Evolutionary conservation across 441 rosid genomes (phyloP).

Genomic region (Manihot esculenta): DNA sequence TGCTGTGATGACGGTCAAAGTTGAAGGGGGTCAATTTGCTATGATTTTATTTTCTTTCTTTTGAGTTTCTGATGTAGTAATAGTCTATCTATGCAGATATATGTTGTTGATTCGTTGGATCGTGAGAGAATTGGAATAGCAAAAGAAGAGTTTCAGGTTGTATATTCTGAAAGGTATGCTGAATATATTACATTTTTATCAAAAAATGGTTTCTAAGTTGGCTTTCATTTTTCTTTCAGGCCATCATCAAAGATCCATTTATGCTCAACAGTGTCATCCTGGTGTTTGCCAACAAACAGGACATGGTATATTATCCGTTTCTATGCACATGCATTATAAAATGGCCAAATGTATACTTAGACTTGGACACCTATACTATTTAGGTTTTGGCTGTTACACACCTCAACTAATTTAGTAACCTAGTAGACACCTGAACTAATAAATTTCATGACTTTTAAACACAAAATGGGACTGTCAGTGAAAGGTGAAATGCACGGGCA

Average conservation of each 20-base stretch:
- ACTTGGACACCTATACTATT: too few species aligned
- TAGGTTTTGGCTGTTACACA: too few species aligned
- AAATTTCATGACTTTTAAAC: too few species aligned
- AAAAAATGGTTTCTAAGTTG: slow-evolving; percentile 25
- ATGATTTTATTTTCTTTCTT: background rate
- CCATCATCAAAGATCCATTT: slow-evolving; percentile 92
- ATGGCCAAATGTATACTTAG: too few species aligned
- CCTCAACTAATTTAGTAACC: too few species aligned
- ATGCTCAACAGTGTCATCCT: slow-evolving; percentile 93
- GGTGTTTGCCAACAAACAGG: slow-evolving; percentile 99
- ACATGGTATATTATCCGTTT: slow-evolving; percentile 61
- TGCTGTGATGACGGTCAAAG: slow-evolving; percentile 5
- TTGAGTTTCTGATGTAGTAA: background rate
- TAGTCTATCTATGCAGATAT: slow-evolving; percentile 52
- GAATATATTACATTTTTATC: slow-evolving; percentile 20
- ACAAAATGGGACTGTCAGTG: too few species aligned
- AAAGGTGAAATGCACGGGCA: too few species aligned
- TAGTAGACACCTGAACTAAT: too few species aligned
- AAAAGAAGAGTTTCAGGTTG: slow-evolving; percentile 92
- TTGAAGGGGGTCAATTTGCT: background rate
- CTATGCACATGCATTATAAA: background rate
- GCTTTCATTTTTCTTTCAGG: slow-evolving; percentile 46
- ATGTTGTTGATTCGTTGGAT: slow-evolving; percentile 98
- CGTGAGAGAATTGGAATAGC: slow-evolving; percentile 95
- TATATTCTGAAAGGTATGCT: slow-evolving; percentile 20